Percentiles rank a stretch among this genome's conserved stretches.
Conservation (phyloP, 1,284 basidiomycete genomes). For the Anthracocystis panici-leucophaei region DNA sequence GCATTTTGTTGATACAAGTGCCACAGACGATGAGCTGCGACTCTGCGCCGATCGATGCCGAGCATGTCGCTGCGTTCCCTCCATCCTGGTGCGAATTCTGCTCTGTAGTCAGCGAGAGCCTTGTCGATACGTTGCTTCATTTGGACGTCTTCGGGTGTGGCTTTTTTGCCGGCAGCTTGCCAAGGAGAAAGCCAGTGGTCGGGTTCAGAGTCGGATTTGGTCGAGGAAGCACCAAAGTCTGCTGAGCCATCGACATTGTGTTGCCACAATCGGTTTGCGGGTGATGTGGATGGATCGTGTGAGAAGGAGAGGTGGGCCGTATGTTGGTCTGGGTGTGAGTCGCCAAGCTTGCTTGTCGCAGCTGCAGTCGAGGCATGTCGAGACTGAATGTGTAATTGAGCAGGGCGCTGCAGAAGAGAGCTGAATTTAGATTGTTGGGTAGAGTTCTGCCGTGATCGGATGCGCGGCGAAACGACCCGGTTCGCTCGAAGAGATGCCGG, state of each 20-base stretch:
- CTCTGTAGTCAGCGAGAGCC: constrained; percentile 1
- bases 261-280: constrained; percentile 4
- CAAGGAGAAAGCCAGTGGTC: constrained; percentile 24
- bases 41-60: constrained; percentile 25
- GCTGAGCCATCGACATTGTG: background rate
- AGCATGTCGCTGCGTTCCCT: constrained; percentile 5
- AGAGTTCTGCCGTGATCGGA: background rate
- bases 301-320: background rate
- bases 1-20: constrained; percentile 25
- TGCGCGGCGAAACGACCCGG: background rate
- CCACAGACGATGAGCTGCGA: constrained; percentile 23
- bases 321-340: constrained; percentile 7
- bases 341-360: constrained; percentile 2
- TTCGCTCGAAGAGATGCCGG: background rate
- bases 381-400: background rate
- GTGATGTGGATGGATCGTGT: background rate
- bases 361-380: constrained; percentile 21
- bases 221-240: background rate
- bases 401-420: background rate
- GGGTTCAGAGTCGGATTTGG: background rate
- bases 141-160: background rate
- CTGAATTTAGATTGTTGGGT: background rate
- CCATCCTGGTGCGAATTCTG: constrained; percentile 9
- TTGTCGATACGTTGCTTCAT: constrained; percentile 8
- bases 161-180: background rate